These are phyloP conservation scores for Diplosphaera chodatii DNA, from an alignment of 139 green algal genomes.

Conservation along the genomic window DNA sequence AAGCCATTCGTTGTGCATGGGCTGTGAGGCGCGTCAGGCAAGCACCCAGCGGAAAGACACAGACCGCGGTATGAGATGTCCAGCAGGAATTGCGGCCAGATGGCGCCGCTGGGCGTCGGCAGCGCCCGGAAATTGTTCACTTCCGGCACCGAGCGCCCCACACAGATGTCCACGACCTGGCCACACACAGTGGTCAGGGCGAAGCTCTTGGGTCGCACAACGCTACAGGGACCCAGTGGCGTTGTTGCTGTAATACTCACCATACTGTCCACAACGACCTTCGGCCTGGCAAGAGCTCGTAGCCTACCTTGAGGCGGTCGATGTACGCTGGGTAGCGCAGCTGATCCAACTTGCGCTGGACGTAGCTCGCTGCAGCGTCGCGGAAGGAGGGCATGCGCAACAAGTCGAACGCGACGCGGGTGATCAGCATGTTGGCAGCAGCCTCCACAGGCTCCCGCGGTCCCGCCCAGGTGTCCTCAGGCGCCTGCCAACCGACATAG, in stretches of 20 bases:
- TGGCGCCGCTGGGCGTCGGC: constrained; percentile 16
- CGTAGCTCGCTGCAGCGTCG: constrained; percentile 10
- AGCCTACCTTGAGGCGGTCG: constrained; percentile 17
- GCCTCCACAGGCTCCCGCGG: constrained; percentile 17
- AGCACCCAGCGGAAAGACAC: neutral
- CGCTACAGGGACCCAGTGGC: too few species aligned
- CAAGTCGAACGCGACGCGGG: constrained; percentile 39
- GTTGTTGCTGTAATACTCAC: too few species aligned
- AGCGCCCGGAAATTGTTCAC: constrained; percentile 30
- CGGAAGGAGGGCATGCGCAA: constrained; percentile 31
- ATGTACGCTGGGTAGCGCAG: constrained; percentile 42
- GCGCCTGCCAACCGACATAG: too few species aligned
- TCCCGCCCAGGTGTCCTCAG: neutral
- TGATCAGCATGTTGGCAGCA: constrained; percentile 36
- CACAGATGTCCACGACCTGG: constrained; percentile 35
- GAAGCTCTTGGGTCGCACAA: too few species aligned
- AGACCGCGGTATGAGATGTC: constrained; percentile 40
- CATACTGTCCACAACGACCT: too few species aligned
- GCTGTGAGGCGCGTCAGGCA: too few species aligned
- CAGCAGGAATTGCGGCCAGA: constrained; percentile 47
- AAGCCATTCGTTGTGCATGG: too few species aligned
- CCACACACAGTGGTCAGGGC: too few species aligned
- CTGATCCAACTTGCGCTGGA: constrained; percentile 38
- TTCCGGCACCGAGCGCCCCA: constrained; percentile 27
- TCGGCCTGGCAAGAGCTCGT: too few species aligned